Percentiles rank a stretch among this genome's conserved stretches.
phyloP scores from a whole-genome alignment of 169 alveolate species.

The Eimeria zaria region DNA sequence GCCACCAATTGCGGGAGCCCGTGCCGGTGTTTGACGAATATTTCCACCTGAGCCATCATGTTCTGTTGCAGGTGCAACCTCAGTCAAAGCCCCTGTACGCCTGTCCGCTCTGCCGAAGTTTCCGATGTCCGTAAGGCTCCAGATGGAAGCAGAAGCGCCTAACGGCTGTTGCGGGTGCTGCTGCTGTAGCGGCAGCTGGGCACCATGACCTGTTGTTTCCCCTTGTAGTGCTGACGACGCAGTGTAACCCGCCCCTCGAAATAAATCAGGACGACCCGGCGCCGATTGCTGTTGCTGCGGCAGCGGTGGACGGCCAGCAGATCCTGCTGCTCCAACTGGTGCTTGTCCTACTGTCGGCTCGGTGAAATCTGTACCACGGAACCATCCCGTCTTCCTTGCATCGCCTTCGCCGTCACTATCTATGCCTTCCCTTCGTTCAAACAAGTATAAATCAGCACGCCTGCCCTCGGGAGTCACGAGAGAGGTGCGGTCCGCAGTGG shows the following conservation, averaged over 20 bases:
- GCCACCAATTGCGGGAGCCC: too few relatives aligned
- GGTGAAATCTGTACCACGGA: too few relatives aligned
- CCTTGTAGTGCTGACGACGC: neutral
- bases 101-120: neutral
- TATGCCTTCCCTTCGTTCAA: too few relatives aligned
- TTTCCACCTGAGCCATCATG: neutral
- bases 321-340: slow-evolving; percentile 13
- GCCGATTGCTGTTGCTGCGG: slow-evolving; percentile 16
- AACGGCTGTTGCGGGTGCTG: neutral
- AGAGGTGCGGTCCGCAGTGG: too few relatives aligned
- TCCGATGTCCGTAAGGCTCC: neutral
- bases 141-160: neutral
- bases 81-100: neutral
- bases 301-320: neutral
- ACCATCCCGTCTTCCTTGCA: too few relatives aligned
- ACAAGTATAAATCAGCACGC: too few relatives aligned
- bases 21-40: neutral
- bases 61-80: neutral
- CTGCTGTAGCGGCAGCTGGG: neutral
- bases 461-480: too few relatives aligned
- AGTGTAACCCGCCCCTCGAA: too few relatives aligned
- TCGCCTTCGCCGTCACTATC: too few relatives aligned
- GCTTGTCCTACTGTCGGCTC: too few relatives aligned
- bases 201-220: neutral
- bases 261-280: neutral